phyloP scores from a whole-genome alignment of 176 grass and related monocot species.

The Elymus sibiricus region DNA sequence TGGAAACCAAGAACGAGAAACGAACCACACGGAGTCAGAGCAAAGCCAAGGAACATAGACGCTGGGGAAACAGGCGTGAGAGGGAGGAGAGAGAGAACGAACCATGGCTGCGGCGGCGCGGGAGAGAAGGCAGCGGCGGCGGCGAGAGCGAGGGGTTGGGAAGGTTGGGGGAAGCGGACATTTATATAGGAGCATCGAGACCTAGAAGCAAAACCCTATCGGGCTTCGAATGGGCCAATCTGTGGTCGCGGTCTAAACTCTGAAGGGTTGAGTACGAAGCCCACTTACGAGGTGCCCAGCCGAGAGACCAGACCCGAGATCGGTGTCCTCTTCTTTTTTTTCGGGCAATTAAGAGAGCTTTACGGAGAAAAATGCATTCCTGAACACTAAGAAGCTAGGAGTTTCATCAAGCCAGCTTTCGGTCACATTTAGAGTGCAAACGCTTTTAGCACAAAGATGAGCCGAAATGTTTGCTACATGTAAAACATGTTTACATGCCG shows the following conservation, averaged over 20 bases:
- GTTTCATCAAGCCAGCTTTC: too few species aligned
- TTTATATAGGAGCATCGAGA: not conserved
- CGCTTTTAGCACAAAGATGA: too few species aligned
- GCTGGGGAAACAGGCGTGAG: not conserved
- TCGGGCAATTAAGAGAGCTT: too few species aligned
- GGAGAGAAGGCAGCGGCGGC: not conserved
- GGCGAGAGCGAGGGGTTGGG: not conserved
- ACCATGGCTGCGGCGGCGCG: conserved; percentile 40
- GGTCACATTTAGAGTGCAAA: too few species aligned
- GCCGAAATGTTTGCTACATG: too few species aligned
- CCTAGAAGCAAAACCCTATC: conserved; percentile 27
- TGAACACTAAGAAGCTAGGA: too few species aligned
- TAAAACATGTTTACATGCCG: too few species aligned
- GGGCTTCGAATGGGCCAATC: not conserved
- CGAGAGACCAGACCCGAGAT: not conserved
- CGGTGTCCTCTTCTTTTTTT: too few species aligned
- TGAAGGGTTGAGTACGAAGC: not conserved
- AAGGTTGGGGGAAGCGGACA: not conserved
- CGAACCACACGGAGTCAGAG: not conserved
- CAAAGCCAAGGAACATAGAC: not conserved
- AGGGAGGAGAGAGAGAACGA: not conserved
- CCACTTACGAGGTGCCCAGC: not conserved
- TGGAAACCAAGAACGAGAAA: conserved; percentile 24
- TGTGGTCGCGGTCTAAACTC: not conserved
- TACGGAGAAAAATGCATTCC: too few species aligned